Percentiles rank a stretch among this genome's conserved stretches.
phyloP scores from a whole-genome alignment of 164 flowering plant species.

The Umbellularia californica region DNA sequence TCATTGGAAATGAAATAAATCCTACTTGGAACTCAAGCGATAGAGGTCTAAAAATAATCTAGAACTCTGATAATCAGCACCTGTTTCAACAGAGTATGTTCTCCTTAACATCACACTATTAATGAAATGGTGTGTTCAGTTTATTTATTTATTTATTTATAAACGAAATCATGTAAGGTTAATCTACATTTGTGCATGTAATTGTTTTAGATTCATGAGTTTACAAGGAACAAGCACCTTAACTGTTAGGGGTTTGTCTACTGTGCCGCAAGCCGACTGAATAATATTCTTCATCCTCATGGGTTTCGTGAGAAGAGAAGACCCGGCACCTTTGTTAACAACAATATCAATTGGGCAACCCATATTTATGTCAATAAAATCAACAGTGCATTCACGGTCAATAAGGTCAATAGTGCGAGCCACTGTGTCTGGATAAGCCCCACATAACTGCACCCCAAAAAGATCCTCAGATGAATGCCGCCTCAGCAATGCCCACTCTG shows the following conservation, averaged over 20 bases:
- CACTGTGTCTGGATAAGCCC: conserved; percentile 87
- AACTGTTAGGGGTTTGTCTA: conserved; percentile 70
- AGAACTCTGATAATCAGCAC: no score
- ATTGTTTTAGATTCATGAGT: no score
- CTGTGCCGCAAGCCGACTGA: conserved; percentile 61
- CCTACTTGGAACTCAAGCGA: no score
- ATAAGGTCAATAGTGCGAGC: conserved; percentile 84
- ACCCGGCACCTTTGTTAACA: conserved; percentile 95
- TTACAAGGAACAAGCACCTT: conserved; percentile 46
- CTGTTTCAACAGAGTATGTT: no score
- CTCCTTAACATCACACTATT: no score
- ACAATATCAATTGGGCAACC: conserved; percentile 98
- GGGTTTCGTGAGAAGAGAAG: conserved; percentile 87
- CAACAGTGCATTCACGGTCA: conserved; percentile 74
- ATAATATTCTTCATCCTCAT: conserved; percentile 75
- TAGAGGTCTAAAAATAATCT: no score
- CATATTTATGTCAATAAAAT: conserved; percentile 97
- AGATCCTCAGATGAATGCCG: conserved; percentile 87
- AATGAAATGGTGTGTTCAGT: no score
- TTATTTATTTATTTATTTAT: no score
- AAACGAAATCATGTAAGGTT: no score
- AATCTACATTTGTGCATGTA: no score
- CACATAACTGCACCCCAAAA: conserved; percentile 98
- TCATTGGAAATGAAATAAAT: no score
- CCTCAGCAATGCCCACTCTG: conserved; percentile 95